Evolutionary conservation across 1,284 basidiomycete species (phyloP), one percentile per base, ranked within the genome.

Genomic region (Leccinum fallax): DNA sequence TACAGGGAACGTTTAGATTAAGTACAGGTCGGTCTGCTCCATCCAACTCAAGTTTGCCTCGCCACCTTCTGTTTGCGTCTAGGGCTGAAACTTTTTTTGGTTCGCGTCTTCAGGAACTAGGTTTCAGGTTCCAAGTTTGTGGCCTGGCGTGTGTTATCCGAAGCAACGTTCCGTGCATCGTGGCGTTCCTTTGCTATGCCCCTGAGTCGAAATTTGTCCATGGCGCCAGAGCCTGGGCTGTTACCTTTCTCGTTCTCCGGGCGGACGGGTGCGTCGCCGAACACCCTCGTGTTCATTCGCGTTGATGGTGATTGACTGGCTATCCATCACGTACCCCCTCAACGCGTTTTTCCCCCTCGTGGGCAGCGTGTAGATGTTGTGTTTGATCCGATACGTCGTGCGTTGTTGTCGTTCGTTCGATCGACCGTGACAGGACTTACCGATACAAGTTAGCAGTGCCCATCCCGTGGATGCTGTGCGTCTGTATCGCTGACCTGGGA

Each of bases 271-370:
- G 57, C 16, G 57, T 55, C 54, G 53, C 55, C 19, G 36, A 63
- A 51, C 61, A n/a, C 32, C 48, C 61, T 55, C 57, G 65, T 68
- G 67, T 52, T 49, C 10, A 38, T 59, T 13, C 11, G 13, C 15
- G 10, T 43, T 48, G 32, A 24, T 43, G 40, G 40, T 19, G 11
- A 21, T 19, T 11, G 11, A 46, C 19, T n/a, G 30, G 58, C n/a
- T 53, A 43, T 48, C 21, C 61, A 24, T 51, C 13, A 13, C 46
- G 58, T 26, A 49, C 46, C 26, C 30, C 19, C 15, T 28, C 15
- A 30, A 3, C 24, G 16, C 36, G n/a, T 46, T 46, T 6, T 46
- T 11, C 2, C 0, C 9, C 4, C 10, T 21, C 5, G 34, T 26
- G 7, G 24, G 49, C 49, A 51, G 49, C 8, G 21, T 38, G 24